phyloP scores from a whole-genome alignment of 352 stramenopile genomes.

The Globisporangium acanthophoron region DNA sequence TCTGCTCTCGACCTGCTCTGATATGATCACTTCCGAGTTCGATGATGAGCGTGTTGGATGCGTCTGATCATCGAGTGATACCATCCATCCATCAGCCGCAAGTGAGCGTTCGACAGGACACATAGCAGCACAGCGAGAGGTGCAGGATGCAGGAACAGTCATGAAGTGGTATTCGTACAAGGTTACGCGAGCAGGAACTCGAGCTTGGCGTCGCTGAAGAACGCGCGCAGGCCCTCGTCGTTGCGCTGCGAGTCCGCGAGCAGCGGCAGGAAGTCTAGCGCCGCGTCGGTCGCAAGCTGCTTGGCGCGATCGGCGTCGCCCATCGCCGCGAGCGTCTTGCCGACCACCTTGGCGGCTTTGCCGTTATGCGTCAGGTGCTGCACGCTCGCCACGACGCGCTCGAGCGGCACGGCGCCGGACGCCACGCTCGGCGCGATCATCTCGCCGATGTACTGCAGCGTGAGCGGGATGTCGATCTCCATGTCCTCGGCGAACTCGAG shows the following conservation, averaged over 20 bases:
- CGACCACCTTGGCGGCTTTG: constrained; percentile 61
- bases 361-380: constrained; percentile 48
- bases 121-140: too few relatives aligned
- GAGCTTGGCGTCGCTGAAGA: constrained; percentile 13
- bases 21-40: too few relatives aligned
- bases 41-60: too few relatives aligned
- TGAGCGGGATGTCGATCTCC: constrained; percentile 78
- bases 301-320: constrained; percentile 38
- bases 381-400: constrained; percentile 36
- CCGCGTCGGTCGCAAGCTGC: constrained; percentile 22
- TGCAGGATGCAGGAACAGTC: too few relatives aligned
- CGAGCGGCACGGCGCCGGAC: constrained; percentile 30
- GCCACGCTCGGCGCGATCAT: constrained; percentile 66
- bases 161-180: constrained; percentile 14
- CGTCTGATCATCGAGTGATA: too few relatives aligned
- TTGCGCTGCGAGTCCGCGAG: constrained; percentile 11
- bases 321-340: constrained; percentile 34
- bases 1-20: too few relatives aligned
- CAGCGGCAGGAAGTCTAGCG: constrained; percentile 15
- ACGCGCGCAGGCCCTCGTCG: constrained; percentile 12
- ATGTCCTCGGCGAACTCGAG: constrained; percentile 77
- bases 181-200: constrained; percentile 12
- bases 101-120: too few relatives aligned
- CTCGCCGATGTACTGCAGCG: constrained; percentile 57
- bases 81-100: too few relatives aligned